Conservation (phyloP, 108 stramenopile species). For the Cyclotella kingstonii region DNA sequence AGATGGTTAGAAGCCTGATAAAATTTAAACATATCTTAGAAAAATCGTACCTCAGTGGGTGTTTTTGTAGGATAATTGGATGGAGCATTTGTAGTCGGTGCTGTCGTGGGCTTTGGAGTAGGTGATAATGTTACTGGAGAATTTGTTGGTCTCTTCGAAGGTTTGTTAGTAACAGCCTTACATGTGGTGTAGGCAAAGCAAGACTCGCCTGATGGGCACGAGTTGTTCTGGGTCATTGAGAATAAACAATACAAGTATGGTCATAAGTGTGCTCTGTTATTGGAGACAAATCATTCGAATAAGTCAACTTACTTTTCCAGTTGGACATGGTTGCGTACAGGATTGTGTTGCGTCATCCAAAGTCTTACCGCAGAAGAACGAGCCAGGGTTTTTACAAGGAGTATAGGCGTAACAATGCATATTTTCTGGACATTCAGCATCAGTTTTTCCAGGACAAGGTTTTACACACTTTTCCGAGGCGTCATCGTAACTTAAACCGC, state of each 20-base stretch:
- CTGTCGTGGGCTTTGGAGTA: background rate
- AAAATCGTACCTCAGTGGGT: too few species aligned
- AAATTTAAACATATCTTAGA: too few species aligned
- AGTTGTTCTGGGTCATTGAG: too few species aligned
- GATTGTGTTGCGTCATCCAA: slow-evolving; percentile 68
- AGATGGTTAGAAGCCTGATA: too few species aligned
- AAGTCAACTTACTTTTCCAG: slow-evolving; percentile 54
- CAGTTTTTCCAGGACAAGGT: slow-evolving; percentile 29
- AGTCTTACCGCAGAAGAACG: slow-evolving; percentile 71
- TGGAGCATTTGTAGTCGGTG: background rate
- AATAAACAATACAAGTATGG: too few species aligned
- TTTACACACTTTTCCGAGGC: slow-evolving; percentile 31
- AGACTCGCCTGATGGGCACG: slow-evolving; percentile 28
- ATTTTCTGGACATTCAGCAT: slow-evolving; percentile 33
- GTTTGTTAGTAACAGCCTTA: slow-evolving; percentile 14
- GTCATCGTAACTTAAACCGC: slow-evolving; percentile 38
- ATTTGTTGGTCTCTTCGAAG: slow-evolving; percentile 17
- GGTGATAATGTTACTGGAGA: slow-evolving; percentile 10
- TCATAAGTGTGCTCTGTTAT: too few species aligned
- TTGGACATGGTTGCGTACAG: slow-evolving; percentile 71
- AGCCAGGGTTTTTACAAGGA: slow-evolving; percentile 40
- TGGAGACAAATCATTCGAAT: slow-evolving; percentile 64
- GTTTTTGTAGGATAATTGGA: background rate
- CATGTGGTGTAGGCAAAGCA: slow-evolving; percentile 85
- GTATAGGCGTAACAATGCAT: slow-evolving; percentile 41